These are phyloP conservation scores for Uronychia setigera DNA, from an alignment of 73 alveolate species.

Conservation along the genomic window DNA sequence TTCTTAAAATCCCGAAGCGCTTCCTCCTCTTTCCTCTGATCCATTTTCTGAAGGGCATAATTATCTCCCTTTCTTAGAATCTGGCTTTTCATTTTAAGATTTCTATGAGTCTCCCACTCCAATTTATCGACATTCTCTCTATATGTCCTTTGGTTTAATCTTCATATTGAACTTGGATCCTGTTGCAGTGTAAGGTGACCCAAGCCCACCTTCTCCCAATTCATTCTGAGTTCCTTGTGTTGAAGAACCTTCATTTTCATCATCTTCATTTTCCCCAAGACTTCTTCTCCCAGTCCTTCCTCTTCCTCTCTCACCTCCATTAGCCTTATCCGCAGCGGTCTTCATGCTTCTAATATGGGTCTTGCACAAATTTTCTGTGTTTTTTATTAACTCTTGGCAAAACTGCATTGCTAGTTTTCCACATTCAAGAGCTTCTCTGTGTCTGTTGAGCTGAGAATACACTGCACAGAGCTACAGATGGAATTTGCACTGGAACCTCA, in stretches of 20 bases:
- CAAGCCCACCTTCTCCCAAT: not conserved
- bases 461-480: conserved; percentile 39
- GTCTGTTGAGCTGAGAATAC: conserved; percentile 2
- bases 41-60: too few relatives aligned
- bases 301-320: not conserved
- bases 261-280: not conserved
- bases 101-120: too few relatives aligned
- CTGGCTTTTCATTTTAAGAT: too few relatives aligned
- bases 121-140: not conserved
- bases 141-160: not conserved
- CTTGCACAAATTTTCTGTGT: conserved; percentile 8
- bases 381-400: conserved; percentile 9
- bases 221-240: not conserved
- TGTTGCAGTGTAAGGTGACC: not conserved
- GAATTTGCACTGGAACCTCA: conserved; percentile 12
- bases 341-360: not conserved
- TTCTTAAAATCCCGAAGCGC: not conserved
- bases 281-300: not conserved
- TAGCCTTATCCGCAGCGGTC: not conserved
- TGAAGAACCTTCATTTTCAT: not conserved
- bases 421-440: conserved; percentile 9
- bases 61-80: too few relatives aligned
- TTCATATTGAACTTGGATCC: not conserved
- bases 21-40: not conserved
- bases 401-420: conserved; percentile 13